phyloP scores from a whole-genome alignment of 2,329 filamentous ascomycete species.

The Incumbomyces delicatus region DNA sequence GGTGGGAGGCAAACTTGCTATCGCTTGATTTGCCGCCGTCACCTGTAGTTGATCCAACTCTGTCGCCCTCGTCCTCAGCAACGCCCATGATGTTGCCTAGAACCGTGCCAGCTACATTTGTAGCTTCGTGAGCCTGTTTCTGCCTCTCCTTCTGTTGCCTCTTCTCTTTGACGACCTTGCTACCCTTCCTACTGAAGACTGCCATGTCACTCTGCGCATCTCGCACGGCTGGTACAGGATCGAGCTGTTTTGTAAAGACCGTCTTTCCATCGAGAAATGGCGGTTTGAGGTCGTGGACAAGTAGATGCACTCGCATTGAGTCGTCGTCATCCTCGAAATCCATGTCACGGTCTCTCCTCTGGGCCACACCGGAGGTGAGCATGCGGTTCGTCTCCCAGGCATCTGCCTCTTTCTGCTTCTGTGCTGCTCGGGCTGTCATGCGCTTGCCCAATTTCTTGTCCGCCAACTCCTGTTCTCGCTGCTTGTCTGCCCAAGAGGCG shows the following conservation, averaged over 20 bases:
- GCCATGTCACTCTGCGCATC: slow-evolving; percentile 98
- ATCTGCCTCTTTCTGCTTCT: slow-evolving; percentile 89
- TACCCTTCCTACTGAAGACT: slow-evolving; percentile 91
- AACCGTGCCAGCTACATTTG: slow-evolving; percentile 81
- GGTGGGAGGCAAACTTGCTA: slow-evolving; percentile 78
- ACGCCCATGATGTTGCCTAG: slow-evolving; percentile 93
- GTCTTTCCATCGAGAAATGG: slow-evolving; percentile 92
- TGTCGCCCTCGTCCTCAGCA: slow-evolving; percentile 82
- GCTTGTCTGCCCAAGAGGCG: slow-evolving; percentile 63
- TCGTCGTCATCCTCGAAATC: slow-evolving; percentile 91
- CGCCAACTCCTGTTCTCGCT: slow-evolving; percentile 60
- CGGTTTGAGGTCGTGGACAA: slow-evolving; percentile 87
- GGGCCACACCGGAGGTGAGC: slow-evolving; percentile 91
- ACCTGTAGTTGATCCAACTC: slow-evolving; percentile 64
- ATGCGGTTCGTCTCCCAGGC: slow-evolving; percentile 99
- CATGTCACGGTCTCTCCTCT: slow-evolving; percentile 67
- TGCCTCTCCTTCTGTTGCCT: slow-evolving; percentile 87
- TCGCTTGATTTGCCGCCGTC: slow-evolving; percentile 57
- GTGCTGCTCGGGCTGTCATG: slow-evolving; percentile 63
- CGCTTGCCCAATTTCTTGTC: slow-evolving; percentile 70
- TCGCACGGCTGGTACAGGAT: slow-evolving; percentile 83
- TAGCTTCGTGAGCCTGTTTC: slow-evolving; percentile 89
- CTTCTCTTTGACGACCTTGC: slow-evolving; percentile 81
- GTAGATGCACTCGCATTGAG: slow-evolving; percentile 73
- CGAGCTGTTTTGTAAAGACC: slow-evolving; percentile 93